Evolutionary conservation across 2,329 filamentous ascomycete species (phyloP), one percentile per base, ranked within the genome.

Genomic region (Phialemonium atrogriseum): DNA sequence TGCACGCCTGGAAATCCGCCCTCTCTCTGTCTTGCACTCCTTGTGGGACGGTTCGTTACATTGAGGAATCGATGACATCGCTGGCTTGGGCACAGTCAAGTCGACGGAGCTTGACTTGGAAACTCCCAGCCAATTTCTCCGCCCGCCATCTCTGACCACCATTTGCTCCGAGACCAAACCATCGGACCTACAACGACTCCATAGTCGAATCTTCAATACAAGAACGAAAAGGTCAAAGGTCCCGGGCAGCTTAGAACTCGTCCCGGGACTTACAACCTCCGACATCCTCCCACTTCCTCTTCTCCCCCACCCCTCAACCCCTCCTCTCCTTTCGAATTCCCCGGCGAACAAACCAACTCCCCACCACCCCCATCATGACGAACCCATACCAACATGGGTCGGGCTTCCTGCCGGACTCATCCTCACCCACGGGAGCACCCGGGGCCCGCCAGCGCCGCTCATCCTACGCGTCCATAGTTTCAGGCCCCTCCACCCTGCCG

Each of bases 391-490:
- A 56, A 13, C 51, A 56, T 41, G 33, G 37, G 7, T 42, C 53
- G 29, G 51, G 48, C 41, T 54, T 52, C 35, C 47, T 50, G 32
- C 41, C 50, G 36, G 56, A 59, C 33, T 44, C 50, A 22, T 45
- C 49, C 20, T 47, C 44, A 13, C 42, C 47, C 8, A 33, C 40
- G 11, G 41, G 42, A 13, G 35, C 54, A 24, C 46, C 50, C 11
- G 42, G 43, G 26, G 55, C 54, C 27, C 36, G 52, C 19, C 52
- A 55, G 19, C 54, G 56, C 27, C 53, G 57, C 24, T 49, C 52
- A 27, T 60, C 62, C n/a, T 62, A 64, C 45, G 58, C 60, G 4
- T 59, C 60, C n/a, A 51, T 58, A 24, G 57, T 57, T 26, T 56
- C 58, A 30, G 54, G 58, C 38, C 44, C 54, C 38, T 40, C 57